Base-by-base conservation (phyloP, 257 asterid genomes). In the Datura wrightii region DNA sequence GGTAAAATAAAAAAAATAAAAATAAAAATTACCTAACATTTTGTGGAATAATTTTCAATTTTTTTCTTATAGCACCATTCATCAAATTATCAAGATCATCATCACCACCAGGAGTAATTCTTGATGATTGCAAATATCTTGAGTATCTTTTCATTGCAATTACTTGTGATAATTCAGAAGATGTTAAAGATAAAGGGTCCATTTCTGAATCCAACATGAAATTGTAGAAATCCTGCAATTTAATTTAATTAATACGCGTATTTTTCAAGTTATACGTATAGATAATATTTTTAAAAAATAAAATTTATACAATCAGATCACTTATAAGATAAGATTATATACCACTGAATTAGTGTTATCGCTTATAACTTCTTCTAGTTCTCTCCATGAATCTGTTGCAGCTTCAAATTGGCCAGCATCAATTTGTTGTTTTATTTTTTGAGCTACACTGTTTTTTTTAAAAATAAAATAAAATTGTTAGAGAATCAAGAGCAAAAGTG, bases 181-280 rank as follows among this genome's bases (percentile, higher is more conserved):
- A 87, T 62, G 95, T 86, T 78, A 84, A 24, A 50, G 97, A 85
- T 19, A 94, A 84, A 53, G 98, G 97, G 79, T 92, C 98, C 93
- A 89, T 88, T 80, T 87, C 90, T 5, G 93, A 82, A 88, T 95
- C 99, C 93, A 94, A 87, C 79, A 95, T 53, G 84, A 95, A 97
- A 74, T 97, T 95, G 92, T 95, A 97, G 92, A 95, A 94, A 85
- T 97, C 97, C 99, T 96, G 88, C 60, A 81, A 55, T 46, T 62
- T 65, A 48, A 14, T 8, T 9, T n/a, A 62, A 54, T 65, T 48
- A n/a, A 18, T 11, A 24, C 31, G 31, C 31, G 31, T 24, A 24
- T 24, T 24, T 24, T 3, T 71, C 1, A 24, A 31, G 8, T 76
- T 76, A 76, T 31, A 24, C 2, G 9, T 2, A 0, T 0, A 0